phyloP scores from a whole-genome alignment of 2,329 filamentous ascomycete species.

The Clarireedia hainanense region DNA sequence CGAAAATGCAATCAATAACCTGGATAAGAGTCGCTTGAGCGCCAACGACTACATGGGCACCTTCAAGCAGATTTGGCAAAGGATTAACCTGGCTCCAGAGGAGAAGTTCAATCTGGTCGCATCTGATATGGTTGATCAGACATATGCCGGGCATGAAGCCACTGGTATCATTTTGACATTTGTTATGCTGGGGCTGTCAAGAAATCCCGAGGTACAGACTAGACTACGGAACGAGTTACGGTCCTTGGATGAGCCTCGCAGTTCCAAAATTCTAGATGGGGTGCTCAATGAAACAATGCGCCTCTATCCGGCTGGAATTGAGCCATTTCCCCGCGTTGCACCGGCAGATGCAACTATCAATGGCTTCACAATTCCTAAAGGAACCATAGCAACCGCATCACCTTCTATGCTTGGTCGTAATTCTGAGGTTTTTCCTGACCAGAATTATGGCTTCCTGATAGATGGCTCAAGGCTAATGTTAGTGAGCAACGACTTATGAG shows the following conservation, averaged over 20 bases:
- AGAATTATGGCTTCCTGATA: slow-evolving; percentile 33
- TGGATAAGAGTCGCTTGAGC: background rate
- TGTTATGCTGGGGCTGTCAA: slow-evolving; percentile 48
- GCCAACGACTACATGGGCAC: background rate
- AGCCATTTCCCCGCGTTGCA: slow-evolving; percentile 37
- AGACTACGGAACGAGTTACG: slow-evolving; percentile 15
- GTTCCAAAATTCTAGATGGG: slow-evolving; percentile 42
- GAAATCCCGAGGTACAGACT: slow-evolving; percentile 24
- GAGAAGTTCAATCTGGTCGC: slow-evolving; percentile 36
- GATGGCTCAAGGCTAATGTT: slow-evolving; percentile 38
- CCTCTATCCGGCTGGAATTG: slow-evolving; percentile 45
- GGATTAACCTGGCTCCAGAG: background rate
- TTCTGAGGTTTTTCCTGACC: slow-evolving; percentile 38
- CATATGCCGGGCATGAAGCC: slow-evolving; percentile 70
- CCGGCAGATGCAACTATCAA: slow-evolving; percentile 15
- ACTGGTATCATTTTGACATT: slow-evolving; percentile 60
- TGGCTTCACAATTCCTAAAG: slow-evolving; percentile 12
- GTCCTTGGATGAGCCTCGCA: background rate
- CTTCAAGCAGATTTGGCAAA: background rate
- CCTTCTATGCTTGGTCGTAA: background rate
- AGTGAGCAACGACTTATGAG: slow-evolving; percentile 34
- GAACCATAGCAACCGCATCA: slow-evolving; percentile 15
- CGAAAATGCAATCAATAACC: background rate
- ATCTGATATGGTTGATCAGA: slow-evolving; percentile 66
- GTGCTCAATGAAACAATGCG: slow-evolving; percentile 48